phyloP scores from a whole-genome alignment of 164 flowering plant species.

The Amborella trichopoda region DNA sequence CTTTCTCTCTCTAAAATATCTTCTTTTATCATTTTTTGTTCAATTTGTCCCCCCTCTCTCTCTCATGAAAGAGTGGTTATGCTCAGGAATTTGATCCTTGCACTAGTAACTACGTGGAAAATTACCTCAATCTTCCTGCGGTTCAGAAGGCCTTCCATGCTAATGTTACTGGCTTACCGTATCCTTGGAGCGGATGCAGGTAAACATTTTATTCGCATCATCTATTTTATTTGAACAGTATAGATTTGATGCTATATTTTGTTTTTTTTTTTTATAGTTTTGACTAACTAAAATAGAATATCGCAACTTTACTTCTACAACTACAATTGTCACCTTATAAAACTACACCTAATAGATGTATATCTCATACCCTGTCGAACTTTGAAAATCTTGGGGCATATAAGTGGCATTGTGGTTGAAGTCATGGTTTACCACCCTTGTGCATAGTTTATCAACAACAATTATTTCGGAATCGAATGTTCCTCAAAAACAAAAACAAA shows the following conservation, averaged over 20 bases:
- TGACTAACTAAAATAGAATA: neutral
- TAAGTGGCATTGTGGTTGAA: too few species aligned
- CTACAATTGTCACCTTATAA: neutral
- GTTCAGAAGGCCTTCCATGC: constrained; percentile 76
- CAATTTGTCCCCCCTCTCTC: neutral
- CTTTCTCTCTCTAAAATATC: neutral
- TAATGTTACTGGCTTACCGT: constrained; percentile 8
- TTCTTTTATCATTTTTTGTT: neutral
- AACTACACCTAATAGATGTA: neutral
- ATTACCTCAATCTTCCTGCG: constrained; percentile 40
- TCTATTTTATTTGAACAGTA: neutral
- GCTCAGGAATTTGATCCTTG: constrained; percentile 39
- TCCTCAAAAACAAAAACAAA: too few species aligned
- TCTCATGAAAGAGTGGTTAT: neutral
- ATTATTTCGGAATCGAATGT: too few species aligned
- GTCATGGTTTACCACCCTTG: too few species aligned
- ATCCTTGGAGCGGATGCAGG: constrained; percentile 27
- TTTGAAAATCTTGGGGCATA: neutral
- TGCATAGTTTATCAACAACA: too few species aligned
- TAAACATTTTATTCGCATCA: too few species aligned
- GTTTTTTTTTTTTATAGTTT: neutral
- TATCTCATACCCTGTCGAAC: neutral
- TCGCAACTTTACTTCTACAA: neutral
- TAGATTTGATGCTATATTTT: neutral
- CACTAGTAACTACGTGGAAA: constrained; percentile 29